Evolutionary conservation across 768 basidiomycete species (phyloP), one percentile per base, ranked within the genome.

Genomic region (Royoungia palumana): DNA sequence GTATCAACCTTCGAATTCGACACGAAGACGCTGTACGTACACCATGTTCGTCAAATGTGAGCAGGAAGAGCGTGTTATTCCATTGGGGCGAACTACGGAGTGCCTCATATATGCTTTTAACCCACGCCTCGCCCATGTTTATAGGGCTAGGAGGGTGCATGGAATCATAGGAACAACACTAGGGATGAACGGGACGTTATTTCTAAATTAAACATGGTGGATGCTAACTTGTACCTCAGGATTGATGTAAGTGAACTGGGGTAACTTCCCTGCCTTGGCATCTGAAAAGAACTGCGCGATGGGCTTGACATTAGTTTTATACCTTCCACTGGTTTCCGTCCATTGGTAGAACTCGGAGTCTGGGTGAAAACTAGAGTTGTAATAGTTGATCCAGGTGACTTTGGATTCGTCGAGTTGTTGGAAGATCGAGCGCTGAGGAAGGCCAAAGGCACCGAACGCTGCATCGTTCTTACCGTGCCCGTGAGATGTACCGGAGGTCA

Each of bases 1-100:
- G 5, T 1, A 0, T 59, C n/a, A 49, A 27, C 37, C 16, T 19
- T 22, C 24, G n/a, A 10, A 44, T 16, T 2, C 17, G 34, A 2
- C 22, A 27, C 10, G 9, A 20, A 46, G 14, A 13, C 16, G 20
- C 4, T 5, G 3, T 16, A 56, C 61, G 16, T 35, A 62, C 61
- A 3, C 61, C 61, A 4, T 62, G 61, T 21, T 62, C 61, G n/a
- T 62, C 62, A 41, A 62, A 62, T 6, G 61, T 58, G 34, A 64
- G 13, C 2, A 62, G 13, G n/a, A 62, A 64, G 8, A 62, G 51
- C 1, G 36, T 37, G 13, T 25, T 32, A 1, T 61, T 43, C 61
- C 61, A 62, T 13, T 62, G 61, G 30, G 61, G 61, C 10, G 61
- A 62, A 13, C 19, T 52, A 0, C 62, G 62, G 14, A 62, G 44